phyloP scores from a whole-genome alignment of 345 rosid genomes.

The Salix purpurea region DNA sequence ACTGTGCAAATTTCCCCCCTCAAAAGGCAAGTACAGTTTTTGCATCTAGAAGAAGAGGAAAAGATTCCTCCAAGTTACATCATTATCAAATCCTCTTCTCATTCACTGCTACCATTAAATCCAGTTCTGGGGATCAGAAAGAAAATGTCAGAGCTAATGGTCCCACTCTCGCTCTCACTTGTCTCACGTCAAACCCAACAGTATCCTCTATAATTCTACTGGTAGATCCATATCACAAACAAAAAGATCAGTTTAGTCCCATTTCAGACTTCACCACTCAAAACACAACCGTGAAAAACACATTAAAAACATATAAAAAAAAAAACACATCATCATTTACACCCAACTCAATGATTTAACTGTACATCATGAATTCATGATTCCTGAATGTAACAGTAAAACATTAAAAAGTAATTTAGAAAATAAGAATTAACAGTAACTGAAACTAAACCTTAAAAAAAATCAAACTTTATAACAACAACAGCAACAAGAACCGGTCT shows the following conservation, averaged over 20 bases:
- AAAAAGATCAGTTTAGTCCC: slow-evolving; percentile 13
- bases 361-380: slow-evolving; percentile 21
- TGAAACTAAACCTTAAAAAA: background rate
- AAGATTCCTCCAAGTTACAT: slow-evolving; percentile 23
- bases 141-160: slow-evolving; percentile 40
- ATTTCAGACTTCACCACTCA: slow-evolving; percentile 13
- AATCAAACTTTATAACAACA: background rate
- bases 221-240: slow-evolving; percentile 10
- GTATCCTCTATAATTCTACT: slow-evolving; percentile 22
- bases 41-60: slow-evolving; percentile 25
- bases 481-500: background rate
- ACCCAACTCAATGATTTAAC: background rate
- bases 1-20: slow-evolving; percentile 3
- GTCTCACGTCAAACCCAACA: slow-evolving; percentile 36
- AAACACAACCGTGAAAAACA: background rate
- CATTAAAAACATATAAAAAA: background rate
- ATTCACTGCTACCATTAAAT: slow-evolving; percentile 33
- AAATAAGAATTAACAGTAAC: background rate
- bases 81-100: slow-evolving; percentile 25
- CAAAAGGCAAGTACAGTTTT: slow-evolving; percentile 22
- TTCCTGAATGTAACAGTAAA: slow-evolving; percentile 31
- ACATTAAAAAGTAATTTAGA: background rate
- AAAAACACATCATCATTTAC: slow-evolving; percentile 1
- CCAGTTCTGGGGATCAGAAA: slow-evolving; percentile 36
- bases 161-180: slow-evolving; percentile 46